Evolutionary conservation across 2,329 filamentous ascomycete species (phyloP).

Genomic region (Alternaria triticina): DNA sequence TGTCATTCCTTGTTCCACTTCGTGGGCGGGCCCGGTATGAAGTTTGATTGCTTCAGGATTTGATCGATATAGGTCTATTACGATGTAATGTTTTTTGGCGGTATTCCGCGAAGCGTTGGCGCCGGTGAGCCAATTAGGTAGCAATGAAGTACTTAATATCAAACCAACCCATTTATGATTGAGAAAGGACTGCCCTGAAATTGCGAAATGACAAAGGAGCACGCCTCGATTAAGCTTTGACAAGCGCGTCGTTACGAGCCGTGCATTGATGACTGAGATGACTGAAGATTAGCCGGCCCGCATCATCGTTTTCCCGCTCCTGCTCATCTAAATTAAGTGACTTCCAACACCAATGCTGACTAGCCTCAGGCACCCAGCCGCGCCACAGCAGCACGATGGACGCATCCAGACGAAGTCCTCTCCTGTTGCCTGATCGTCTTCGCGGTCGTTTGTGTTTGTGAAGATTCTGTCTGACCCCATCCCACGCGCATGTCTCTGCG

Average conservation of each 20-base stretch:
- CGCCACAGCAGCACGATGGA: background rate
- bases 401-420: background rate
- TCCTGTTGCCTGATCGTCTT: slow-evolving; percentile 1
- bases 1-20: background rate
- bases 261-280: slow-evolving; percentile 3
- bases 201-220: background rate
- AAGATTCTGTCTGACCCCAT: background rate
- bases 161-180: background rate
- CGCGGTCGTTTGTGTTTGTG: slow-evolving; percentile 5
- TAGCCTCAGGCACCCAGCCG: slow-evolving; percentile 9
- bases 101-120: background rate
- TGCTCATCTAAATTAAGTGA: slow-evolving; percentile 6
- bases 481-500: slow-evolving; percentile 10
- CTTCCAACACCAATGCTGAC: background rate
- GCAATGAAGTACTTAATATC: background rate
- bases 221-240: slow-evolving; percentile 3
- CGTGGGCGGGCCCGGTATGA: background rate
- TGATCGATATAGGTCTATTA: background rate
- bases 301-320: background rate
- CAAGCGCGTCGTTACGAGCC: background rate
- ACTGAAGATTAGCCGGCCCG: background rate
- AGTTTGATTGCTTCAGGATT: background rate
- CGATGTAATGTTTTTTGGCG: background rate
- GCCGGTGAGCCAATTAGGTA: background rate
- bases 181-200: too few species aligned